These are phyloP conservation scores for Colletotrichum euphorbiae DNA, from an alignment of 2,329 filamentous ascomycete genomes.

Conservation along the genomic window DNA sequence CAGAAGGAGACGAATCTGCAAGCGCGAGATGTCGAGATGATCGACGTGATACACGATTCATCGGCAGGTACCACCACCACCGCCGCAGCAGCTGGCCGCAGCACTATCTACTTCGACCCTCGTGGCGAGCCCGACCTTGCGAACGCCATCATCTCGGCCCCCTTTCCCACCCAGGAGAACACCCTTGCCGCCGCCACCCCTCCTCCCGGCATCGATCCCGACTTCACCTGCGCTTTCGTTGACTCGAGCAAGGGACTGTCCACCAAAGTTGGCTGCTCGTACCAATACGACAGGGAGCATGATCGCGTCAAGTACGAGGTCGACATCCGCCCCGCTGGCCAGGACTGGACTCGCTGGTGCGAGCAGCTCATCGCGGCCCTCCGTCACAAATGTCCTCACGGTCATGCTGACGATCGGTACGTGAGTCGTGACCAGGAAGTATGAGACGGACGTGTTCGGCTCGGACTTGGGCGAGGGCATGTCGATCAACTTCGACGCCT, in stretches of 20 bases:
- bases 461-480: neutral
- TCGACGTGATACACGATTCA: no score
- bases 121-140: neutral
- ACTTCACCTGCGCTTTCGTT: constrained; percentile 6
- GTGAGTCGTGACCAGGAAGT: neutral
- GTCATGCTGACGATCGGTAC: neutral
- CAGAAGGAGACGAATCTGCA: neutral
- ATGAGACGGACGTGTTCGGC: neutral
- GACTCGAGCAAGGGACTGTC: neutral
- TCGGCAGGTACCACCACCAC: neutral
- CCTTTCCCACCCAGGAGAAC: neutral
- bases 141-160: neutral
- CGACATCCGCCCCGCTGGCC: constrained; percentile 16
- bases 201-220: constrained; percentile 12
- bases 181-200: neutral
- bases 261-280: constrained; percentile 7
- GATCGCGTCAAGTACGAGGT: constrained; percentile 19
- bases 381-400: neutral
- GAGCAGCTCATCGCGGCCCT: neutral
- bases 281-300: neutral
- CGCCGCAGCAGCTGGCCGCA: no score
- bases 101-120: no score
- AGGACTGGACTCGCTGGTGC: constrained; percentile 16
- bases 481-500: constrained; percentile 1
- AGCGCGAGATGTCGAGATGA: neutral